Evolutionary conservation across 257 asterid species (phyloP).

Genomic region (Coffea eugenioides): DNA sequence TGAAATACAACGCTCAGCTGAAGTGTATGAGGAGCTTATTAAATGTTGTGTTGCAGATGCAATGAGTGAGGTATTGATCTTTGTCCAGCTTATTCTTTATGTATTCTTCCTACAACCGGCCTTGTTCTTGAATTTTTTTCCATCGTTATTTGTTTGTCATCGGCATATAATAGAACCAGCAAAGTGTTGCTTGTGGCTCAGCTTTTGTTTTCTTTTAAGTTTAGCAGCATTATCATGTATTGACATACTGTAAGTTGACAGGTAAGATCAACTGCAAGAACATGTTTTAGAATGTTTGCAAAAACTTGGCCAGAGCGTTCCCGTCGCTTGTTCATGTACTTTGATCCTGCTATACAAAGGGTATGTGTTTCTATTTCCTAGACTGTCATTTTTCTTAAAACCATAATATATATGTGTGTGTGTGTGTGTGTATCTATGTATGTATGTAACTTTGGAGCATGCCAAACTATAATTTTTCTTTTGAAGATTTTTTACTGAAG

Average conservation of each 20-base stretch:
- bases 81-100: not conserved
- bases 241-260: constrained; percentile 32
- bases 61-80: constrained; percentile 81
- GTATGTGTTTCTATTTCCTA: constrained; percentile 35
- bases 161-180: not conserved
- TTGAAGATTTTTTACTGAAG: not conserved
- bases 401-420: not conserved
- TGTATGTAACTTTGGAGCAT: not conserved
- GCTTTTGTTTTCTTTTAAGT: constrained; percentile 14
- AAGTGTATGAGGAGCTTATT: constrained; percentile 90
- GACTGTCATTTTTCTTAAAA: constrained; percentile 5
- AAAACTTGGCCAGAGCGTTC: constrained; percentile 99
- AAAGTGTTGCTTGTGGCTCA: not conserved
- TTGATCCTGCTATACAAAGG: constrained; percentile 97
- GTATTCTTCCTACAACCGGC: not conserved
- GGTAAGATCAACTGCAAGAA: constrained; percentile 97
- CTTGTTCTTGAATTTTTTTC: not conserved
- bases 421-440: no score
- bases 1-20: constrained; percentile 95
- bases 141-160: not conserved
- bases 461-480: not conserved
- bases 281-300: constrained; percentile 91
- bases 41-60: constrained; percentile 96
- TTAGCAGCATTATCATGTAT: constrained; percentile 18
- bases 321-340: constrained; percentile 76